These are phyloP conservation scores for Periconia digitata DNA, from an alignment of 2,329 filamentous ascomycete genomes.

Conservation along the genomic window DNA sequence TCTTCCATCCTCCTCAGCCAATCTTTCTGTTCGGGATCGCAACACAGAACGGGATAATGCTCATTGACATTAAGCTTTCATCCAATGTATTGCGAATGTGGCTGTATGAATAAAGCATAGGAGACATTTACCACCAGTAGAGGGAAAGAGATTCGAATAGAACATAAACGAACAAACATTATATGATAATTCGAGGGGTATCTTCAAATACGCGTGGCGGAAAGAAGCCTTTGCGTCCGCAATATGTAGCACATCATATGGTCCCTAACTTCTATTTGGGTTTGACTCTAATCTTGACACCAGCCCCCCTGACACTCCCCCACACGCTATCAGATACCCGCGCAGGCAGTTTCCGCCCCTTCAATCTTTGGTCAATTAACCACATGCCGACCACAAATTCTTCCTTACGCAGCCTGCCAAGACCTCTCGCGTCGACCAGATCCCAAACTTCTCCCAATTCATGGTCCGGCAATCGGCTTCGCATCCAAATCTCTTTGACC, in stretches of 20 bases:
- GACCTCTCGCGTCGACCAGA: conserved; percentile 62
- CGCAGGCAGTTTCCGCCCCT: conserved; percentile 74
- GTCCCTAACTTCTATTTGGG: conserved; percentile 1
- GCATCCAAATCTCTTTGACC: conserved; percentile 72
- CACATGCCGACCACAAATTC: conserved; percentile 85
- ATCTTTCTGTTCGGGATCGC: too few relatives aligned
- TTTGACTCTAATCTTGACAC: conserved; percentile 40
- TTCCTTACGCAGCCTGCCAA: conserved; percentile 62
- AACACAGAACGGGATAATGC: too few relatives aligned
- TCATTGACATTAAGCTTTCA: too few relatives aligned
- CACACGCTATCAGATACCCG: conserved; percentile 75
- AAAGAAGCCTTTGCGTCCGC: neutral
- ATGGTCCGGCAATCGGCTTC: conserved; percentile 67
- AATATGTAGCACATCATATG: neutral
- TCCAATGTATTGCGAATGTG: too few relatives aligned
- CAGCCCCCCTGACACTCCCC: conserved; percentile 62
- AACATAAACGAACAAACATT: conserved; percentile 4
- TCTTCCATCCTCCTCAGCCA: too few relatives aligned
- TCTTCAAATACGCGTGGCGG: conserved; percentile 23
- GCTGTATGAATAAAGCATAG: neutral
- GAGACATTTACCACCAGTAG: too few relatives aligned
- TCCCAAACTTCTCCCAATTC: conserved; percentile 77
- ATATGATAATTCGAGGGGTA: conserved; percentile 19
- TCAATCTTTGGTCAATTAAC: conserved; percentile 78
- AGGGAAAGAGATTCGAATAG: neutral